Evolutionary conservation across 2,329 filamentous ascomycete genomes (phyloP).

Genomic region (Penicillium hesseltinei): DNA sequence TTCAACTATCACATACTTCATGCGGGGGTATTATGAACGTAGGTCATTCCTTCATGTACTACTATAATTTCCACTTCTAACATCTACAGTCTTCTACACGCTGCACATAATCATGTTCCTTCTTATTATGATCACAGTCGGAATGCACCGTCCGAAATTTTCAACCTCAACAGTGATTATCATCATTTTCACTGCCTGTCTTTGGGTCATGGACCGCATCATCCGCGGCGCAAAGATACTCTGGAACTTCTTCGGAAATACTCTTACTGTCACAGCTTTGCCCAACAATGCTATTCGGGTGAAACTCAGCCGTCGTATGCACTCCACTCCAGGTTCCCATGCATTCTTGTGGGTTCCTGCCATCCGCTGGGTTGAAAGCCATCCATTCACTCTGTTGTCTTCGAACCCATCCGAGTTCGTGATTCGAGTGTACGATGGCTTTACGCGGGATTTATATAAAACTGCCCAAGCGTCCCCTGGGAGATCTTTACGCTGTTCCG

Average conservation of each 20-base stretch:
- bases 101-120: slow-evolving; percentile 11
- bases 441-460: slow-evolving; percentile 1
- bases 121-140: slow-evolving; percentile 11
- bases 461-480: neutral
- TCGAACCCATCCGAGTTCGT: slow-evolving; percentile 5
- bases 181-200: slow-evolving; percentile 11
- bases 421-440: slow-evolving; percentile 6
- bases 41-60: neutral
- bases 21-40: neutral
- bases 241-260: slow-evolving; percentile 13
- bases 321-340: neutral
- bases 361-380: slow-evolving; percentile 6
- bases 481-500: slow-evolving; percentile 2
- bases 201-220: slow-evolving; percentile 10
- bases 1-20: slow-evolving; percentile 3
- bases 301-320: slow-evolving; percentile 1
- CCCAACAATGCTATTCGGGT: slow-evolving; percentile 3
- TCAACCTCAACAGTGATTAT: slow-evolving; percentile 8
- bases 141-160: slow-evolving; percentile 12
- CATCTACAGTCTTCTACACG: slow-evolving; percentile 11
- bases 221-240: slow-evolving; percentile 8
- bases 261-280: slow-evolving; percentile 3
- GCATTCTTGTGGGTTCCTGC: slow-evolving; percentile 6
- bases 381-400: slow-evolving; percentile 4
- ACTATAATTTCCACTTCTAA: neutral